Evolutionary conservation across 305 asterid species (phyloP), one percentile per base, ranked within the genome.

Genomic region (Withania somnifera): DNA sequence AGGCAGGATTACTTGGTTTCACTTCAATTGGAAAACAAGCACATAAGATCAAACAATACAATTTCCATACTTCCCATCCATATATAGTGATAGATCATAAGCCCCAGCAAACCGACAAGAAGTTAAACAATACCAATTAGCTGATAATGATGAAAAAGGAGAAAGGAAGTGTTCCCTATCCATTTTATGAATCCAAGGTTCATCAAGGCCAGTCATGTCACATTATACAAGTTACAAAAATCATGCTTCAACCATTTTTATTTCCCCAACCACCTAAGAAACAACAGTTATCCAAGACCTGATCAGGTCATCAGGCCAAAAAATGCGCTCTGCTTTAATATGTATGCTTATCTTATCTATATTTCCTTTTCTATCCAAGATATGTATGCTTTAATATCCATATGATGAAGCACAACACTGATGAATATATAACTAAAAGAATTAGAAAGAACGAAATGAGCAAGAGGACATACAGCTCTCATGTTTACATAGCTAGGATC

Each of bases 401-500:
- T 53, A 75, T 50, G 61, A 75, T 28, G 47, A 75, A 75, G 28
- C 79, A 53, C 20, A 13, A 57, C 67, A 11, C 53, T 20, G 17
- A 66, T 42, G 40, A 2, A 54, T 77, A 36, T 80, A 50, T 83
- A 81, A 85, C 53, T 84, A 76, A 68, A 82, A 84, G 45, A 56
- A 50, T 5, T 60, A 53, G 47, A 81, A 67, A 47, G 61, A 28
- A 15, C 50, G 61, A 75, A 28, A 75, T 28, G 45, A 75, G 11
- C 58, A 42, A 77, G 84, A 82, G 73, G 79, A 87, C 97, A 83
- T 94, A 95, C 99, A 84, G 98, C 89, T 90, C 87, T 91, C 91
- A 91, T 90, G 87, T 89, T 91, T 78, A 89, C 92, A 87, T 92
- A 91, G 89, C 82, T 86, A 81, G 89, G 94, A 81, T 94, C 98